Base-by-base conservation (phyloP, 2,329 filamentous ascomycete species). In the Drechslerella dactyloides region DNA sequence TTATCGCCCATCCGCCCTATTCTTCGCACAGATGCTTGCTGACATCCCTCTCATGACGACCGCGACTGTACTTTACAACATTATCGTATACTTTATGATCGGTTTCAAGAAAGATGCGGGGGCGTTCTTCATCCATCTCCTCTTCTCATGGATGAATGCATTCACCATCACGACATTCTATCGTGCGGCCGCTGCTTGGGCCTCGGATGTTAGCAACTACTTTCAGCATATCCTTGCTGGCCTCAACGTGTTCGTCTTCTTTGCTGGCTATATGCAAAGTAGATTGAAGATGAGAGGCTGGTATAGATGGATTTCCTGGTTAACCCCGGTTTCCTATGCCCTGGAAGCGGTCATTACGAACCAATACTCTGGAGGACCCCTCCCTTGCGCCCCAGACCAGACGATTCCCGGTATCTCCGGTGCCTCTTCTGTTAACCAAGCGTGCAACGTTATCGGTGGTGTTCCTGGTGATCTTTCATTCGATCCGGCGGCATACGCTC, bases 271-370 rank as follows among this genome's bases (percentile, higher is more conserved):
- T 76, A 85, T 87, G n/a, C 89, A 89, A 74, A 85, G 86, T 0
- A 88, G 87, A 76, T 83, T 85, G 11, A 83, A 77, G 48, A 81
- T 81, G 79, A 79, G 79, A 37, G 78, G 76, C 1, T 81, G 80
- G 80, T 80, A 74, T 72, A 86, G 86, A 30, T 88, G 83, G 87
- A 77, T 87, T 1, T 85, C 82, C 75, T 85, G 83, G 54, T 75
- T 84, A 66, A 84, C 85, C 60, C 83, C 83, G 0, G 74, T 83
- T 35, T 76, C 79, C 0, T 90, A 90, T 75, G 83, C 85, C 0
- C 90, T 89, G 74, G 89, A 90, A 77, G 84, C 85, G 2, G 85
- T 90, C 1, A 80, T 90, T 73, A 79, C 86, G 0, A 91, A 90
- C 75, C 88, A 91, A 75, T 88, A 89, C 74, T 78, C 82, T 1